Evolutionary conservation across 2,329 filamentous ascomycete genomes (phyloP), one percentile per base, ranked within the genome.

Genomic region (Diaporthe aspalathi): DNA sequence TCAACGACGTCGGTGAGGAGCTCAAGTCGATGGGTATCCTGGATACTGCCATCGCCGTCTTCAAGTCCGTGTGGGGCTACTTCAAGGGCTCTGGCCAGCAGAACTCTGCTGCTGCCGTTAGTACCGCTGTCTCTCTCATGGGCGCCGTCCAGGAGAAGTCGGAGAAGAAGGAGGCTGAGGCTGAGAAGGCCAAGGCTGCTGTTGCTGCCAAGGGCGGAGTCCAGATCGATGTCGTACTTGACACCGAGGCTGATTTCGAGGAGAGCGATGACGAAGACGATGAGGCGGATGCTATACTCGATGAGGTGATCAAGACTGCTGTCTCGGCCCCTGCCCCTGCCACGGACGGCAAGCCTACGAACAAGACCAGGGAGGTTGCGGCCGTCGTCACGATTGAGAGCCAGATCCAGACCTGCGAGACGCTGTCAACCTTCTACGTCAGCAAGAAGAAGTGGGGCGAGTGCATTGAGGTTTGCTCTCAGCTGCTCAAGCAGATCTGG

Each of bases 31-130:
- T 73, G 72, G 73, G 73, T 14, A 72, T 72, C 27, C 52, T 73
- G n/a, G 73, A 74, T 43, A 70, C 73, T 56, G 71, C 73, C 17
- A 72, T 73, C 35, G 69, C 69, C 16, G 73, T 74, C 56, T 74
- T 74, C 70, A 73, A 74, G 72, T 72, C 67, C n/a, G 71, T 74
- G 16, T 74, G 73, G 73, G 71, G 71, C 60, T 74, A 72, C 60
- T 74, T 73, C 71, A 73, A 74, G 73, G 63, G 73, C 45, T 63
- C 68, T 45, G 73, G 73, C 43, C 54, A 73, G 62, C 72, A 74
- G 67, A 74, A 54, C 52, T 74, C 73, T 27, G 67, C 71, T 22
- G 73, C 66, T 7, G 73, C 71, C 20, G 73, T 74, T 57, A 70
- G 62, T 29, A 72, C 73, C 43, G 71, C 72, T n/a, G 69, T 73